phyloP scores from a whole-genome alignment of 176 grass and related monocot species.

The Triticum timopheevii region DNA sequence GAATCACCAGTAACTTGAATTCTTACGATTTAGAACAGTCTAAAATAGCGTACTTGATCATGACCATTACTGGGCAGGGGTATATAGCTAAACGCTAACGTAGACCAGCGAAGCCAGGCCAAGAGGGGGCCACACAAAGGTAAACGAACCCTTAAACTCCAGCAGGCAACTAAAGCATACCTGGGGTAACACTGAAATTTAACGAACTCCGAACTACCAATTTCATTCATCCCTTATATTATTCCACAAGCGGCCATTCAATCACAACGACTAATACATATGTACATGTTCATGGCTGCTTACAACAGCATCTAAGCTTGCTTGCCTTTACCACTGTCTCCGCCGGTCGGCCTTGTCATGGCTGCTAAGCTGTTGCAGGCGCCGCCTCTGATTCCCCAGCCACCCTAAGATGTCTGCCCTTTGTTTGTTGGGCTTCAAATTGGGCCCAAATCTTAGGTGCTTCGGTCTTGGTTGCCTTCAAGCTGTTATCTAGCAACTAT shows the following conservation, averaged over 20 bases:
- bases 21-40: too few species aligned
- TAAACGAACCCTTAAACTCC: background rate
- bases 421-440: background rate
- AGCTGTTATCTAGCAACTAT: constrained; percentile 39
- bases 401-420: background rate
- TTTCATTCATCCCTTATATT: background rate
- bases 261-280: background rate
- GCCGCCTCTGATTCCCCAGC: background rate
- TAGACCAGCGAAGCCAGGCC: too few species aligned
- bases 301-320: background rate
- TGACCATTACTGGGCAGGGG: too few species aligned
- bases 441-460: background rate
- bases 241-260: background rate
- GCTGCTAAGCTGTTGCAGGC: background rate
- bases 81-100: too few species aligned
- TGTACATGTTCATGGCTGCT: constrained; percentile 2
- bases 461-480: constrained; percentile 27
- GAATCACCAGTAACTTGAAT: too few species aligned
- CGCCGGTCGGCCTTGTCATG: background rate
- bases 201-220: background rate
- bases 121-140: background rate
- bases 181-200: background rate
- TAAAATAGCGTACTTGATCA: too few species aligned
- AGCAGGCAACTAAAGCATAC: background rate
- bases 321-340: background rate